Percentiles rank a stretch among this genome's conserved stretches.
Conservation (phyloP, 2,329 filamentous ascomycete genomes). For the Cladorrhinum sp. region DNA sequence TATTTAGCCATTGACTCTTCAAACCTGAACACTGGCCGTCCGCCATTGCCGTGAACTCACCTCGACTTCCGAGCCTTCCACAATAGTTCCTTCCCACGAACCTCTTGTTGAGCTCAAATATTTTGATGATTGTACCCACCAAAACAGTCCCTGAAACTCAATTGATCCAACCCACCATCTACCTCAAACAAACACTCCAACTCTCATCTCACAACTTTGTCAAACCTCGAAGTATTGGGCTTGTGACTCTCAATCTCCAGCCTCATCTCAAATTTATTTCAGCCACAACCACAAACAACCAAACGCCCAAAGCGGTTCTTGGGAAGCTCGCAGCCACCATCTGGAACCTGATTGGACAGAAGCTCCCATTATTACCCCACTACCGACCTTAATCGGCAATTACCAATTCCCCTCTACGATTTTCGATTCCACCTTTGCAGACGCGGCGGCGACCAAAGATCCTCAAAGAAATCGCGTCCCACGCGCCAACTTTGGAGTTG, state of each 20-base stretch:
- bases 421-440: too few species aligned
- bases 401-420: constrained; percentile 3
- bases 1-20: background rate
- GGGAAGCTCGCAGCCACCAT: constrained; percentile 3
- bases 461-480: background rate
- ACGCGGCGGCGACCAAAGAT: background rate
- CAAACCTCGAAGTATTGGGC: background rate
- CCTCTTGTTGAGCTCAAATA: too few species aligned
- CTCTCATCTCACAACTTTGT: background rate
- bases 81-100: background rate
- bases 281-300: constrained; percentile 8
- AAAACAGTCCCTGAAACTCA: background rate
- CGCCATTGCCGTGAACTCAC: background rate
- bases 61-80: background rate
- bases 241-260: constrained; percentile 1
- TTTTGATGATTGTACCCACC: background rate
- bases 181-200: background rate
- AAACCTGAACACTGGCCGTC: background rate
- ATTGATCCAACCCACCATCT: background rate
- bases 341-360: background rate
- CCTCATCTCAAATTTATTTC: constrained; percentile 13
- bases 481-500: background rate
- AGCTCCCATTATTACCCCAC: background rate
- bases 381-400: background rate
- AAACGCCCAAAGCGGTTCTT: background rate